These are phyloP conservation scores for Phytophthora fragariaefolia DNA, from an alignment of 352 stramenopile species.

Conservation along the genomic window DNA sequence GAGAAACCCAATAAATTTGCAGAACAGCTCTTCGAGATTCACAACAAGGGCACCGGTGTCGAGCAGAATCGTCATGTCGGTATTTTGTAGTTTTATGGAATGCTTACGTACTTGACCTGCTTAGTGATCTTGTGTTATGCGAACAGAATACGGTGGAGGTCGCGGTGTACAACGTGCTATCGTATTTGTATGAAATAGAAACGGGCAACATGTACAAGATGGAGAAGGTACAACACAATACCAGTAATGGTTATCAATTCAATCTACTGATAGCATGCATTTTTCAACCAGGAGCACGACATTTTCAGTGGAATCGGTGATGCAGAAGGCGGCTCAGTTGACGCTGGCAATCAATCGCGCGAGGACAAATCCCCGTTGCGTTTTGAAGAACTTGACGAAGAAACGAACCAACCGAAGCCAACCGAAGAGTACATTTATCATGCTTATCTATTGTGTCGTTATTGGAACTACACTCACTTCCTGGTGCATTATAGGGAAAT, in stretches of 20 bases:
- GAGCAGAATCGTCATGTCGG: conserved; percentile 94
- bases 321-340: conserved; percentile 23
- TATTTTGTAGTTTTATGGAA: not conserved
- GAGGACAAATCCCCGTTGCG: conserved; percentile 8
- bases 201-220: conserved; percentile 88
- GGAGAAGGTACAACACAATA: conserved; percentile 60
- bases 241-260: no score
- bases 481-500: conserved; percentile 24
- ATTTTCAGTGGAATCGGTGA: conserved; percentile 89
- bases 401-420: conserved; percentile 24
- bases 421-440: conserved; percentile 18
- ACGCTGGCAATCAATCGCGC: conserved; percentile 12
- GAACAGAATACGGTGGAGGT: conserved; percentile 92
- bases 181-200: conserved; percentile 92
- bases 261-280: not conserved
- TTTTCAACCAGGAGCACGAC: conserved; percentile 59
- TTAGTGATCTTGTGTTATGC: not conserved
- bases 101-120: not conserved
- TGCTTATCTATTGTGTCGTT: not conserved
- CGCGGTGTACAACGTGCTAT: conserved; percentile 93
- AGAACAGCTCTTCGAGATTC: conserved; percentile 91
- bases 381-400: conserved; percentile 43
- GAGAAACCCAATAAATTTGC: conserved; percentile 76
- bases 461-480: not conserved
- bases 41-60: conserved; percentile 93